These are phyloP conservation scores for Gaertneriomyces semiglobifer DNA, from an alignment of 192 early-diverging fungal genomes.

Conservation along the genomic window DNA sequence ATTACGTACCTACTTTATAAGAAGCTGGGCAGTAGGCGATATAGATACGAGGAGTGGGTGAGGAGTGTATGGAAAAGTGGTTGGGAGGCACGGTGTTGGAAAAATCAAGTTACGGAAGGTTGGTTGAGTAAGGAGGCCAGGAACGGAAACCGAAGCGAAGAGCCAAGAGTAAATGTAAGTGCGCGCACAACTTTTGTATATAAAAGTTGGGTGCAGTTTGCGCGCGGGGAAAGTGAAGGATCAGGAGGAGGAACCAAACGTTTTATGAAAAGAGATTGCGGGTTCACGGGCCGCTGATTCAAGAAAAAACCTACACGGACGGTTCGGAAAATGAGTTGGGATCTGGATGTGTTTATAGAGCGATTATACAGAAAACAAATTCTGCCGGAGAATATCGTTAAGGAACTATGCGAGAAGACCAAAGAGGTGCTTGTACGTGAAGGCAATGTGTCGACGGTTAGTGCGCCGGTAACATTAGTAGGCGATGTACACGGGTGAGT, in stretches of 20 bases:
- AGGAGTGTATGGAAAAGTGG: background rate
- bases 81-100: background rate
- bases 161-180: background rate
- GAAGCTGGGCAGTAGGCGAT: too few relatives aligned
- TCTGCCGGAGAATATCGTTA: conserved; percentile 68
- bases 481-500: conserved; percentile 85
- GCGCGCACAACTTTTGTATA: too few relatives aligned
- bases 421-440: conserved; percentile 78
- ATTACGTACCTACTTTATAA: too few relatives aligned
- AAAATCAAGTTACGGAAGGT: background rate
- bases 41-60: background rate
- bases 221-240: too few relatives aligned
- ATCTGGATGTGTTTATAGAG: conserved; percentile 79
- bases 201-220: too few relatives aligned
- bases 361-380: conserved; percentile 71
- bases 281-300: too few relatives aligned
- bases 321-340: conserved; percentile 32
- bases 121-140: background rate
- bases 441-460: conserved; percentile 79
- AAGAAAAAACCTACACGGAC: too few relatives aligned
- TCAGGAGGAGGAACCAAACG: too few relatives aligned
- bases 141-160: background rate
- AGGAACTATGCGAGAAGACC: conserved; percentile 75
- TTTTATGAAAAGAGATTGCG: too few relatives aligned
- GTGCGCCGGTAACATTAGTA: conserved; percentile 86